Base-by-base conservation (phyloP, 768 basidiomycete genomes). In the Galerina sulciceps region DNA sequence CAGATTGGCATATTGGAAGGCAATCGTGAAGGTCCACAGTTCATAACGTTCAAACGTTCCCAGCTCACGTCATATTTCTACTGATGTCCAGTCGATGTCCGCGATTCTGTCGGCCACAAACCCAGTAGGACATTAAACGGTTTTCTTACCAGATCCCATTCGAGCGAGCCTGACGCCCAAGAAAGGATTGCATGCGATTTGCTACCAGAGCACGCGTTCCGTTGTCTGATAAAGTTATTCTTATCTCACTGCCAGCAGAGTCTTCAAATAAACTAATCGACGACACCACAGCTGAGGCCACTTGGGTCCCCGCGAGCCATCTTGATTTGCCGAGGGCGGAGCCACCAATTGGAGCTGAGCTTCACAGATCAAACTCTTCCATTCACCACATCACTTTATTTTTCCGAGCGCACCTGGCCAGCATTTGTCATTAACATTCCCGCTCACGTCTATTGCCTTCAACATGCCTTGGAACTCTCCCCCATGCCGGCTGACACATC, bases 71-170 rank as follows among this genome's bases (percentile, higher is more conserved):
- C 50, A 58, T 45, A 2, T 37, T 18, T 10, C 42, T 51, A 52
- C 38, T 35, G 50, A 46, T 52, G 57, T 58, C 57, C 20, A 52
- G 17, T 35, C n/a, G 48, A 57, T 37, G 2, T n/a, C 41, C 34
- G 34, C 46, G 37, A 46, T 18, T 10, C 47, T 45, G 54, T 42
- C 43, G 15, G 51, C 49, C 57, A 52, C 57, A 58, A 52, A 58
- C 50, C 57, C 57, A 45, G 43, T 58, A 23, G 49, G 50, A 57
- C 20, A 43, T 20, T 35, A 37, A 50, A 14, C 6, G 34, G 48
- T 34, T 18, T 36, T 36, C 17, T 36, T 50, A 50, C 18, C 38
- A 18, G 35, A 11, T 37, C 20, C 37, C 18, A 23, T 51, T 20
- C 20, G 26, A 40, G 18, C 23, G 5, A 36, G 34, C 20, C 17